These are phyloP conservation scores for Penicillium bovifimosum DNA, from an alignment of 495 filamentous ascomycete species.

Conservation along the genomic window DNA sequence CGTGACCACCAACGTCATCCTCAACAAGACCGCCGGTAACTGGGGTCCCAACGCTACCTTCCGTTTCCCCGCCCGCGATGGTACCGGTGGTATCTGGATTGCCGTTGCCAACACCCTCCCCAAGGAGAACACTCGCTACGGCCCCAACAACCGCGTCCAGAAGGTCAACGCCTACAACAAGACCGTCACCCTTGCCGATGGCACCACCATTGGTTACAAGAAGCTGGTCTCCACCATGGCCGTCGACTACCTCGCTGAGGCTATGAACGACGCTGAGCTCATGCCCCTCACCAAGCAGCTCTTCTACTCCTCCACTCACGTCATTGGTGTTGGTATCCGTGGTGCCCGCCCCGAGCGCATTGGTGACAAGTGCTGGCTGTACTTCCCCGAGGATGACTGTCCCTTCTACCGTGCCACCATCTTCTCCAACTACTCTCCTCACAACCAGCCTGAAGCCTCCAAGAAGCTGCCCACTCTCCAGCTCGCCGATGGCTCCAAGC, in stretches of 20 bases:
- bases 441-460: conserved; percentile 84
- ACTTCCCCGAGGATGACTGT: conserved; percentile 99
- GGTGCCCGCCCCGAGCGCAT: conserved; percentile 91
- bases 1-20: conserved; percentile 89
- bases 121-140: conserved; percentile 84
- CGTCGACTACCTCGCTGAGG: conserved; percentile 81
- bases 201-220: conserved; percentile 84
- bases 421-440: conserved; percentile 99
- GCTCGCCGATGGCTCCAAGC: conserved; percentile 77
- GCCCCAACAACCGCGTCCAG: conserved; percentile 74
- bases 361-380: conserved; percentile 99
- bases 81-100: conserved; percentile 99
- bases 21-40: conserved; percentile 92
- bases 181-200: conserved; percentile 74
- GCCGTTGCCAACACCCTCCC: conserved; percentile 92
- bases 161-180: conserved; percentile 82
- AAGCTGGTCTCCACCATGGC: conserved; percentile 96
- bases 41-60: conserved; percentile 99
- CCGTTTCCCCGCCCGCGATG: conserved; percentile 92
- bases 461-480: conserved; percentile 84
- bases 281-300: conserved; percentile 80
- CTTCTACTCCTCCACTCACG: conserved; percentile 95
- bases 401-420: conserved; percentile 99
- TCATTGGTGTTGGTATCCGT: conserved; percentile 92
- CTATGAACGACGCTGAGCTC: conserved; percentile 82